Evolutionary conservation across 2,329 filamentous ascomycete genomes (phyloP).

Genomic region (Alternaria sp.): DNA sequence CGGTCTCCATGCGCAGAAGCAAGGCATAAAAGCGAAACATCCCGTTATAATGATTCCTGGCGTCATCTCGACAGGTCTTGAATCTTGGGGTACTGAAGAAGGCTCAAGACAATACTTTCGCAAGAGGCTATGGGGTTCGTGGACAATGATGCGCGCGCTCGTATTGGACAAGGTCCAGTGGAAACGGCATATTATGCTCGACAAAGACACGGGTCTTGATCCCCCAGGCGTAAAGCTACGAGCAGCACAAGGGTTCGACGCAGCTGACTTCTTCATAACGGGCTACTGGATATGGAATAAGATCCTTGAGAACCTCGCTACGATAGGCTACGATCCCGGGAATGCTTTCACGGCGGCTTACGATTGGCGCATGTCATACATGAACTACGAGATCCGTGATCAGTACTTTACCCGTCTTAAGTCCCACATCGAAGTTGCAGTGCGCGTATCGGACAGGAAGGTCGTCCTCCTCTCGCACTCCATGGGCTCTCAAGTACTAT

Average conservation of each 20-base stretch:
- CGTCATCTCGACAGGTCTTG: constrained; percentile 95
- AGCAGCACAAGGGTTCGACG: constrained; percentile 95
- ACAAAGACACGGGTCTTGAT: constrained; percentile 89
- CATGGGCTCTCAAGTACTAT: constrained; percentile 96
- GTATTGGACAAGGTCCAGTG: constrained; percentile 92
- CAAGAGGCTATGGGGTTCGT: constrained; percentile 94
- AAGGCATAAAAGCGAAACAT: constrained; percentile 83
- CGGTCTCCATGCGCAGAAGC: constrained; percentile 79
- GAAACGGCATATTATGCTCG: constrained; percentile 98
- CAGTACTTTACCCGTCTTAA: constrained; percentile 94
- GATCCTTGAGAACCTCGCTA: constrained; percentile 95
- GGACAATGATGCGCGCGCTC: constrained; percentile 97
- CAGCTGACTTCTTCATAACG: constrained; percentile 90
- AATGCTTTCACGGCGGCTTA: constrained; percentile 76
- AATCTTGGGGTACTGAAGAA: constrained; percentile 94
- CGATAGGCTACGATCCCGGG: constrained; percentile 92
- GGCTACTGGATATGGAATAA: constrained; percentile 99
- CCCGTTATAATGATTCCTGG: constrained; percentile 97
- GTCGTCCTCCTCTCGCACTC: constrained; percentile 90
- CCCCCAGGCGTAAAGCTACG: constrained; percentile 89
- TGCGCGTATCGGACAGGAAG: constrained; percentile 78
- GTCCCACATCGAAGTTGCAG: constrained; percentile 85
- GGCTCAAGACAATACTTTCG: constrained; percentile 89
- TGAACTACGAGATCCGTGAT: constrained; percentile 88
- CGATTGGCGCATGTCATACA: constrained; percentile 93